Base-by-base conservation (phyloP, 2,329 filamentous ascomycete genomes). In the Calonectria fujianensis region DNA sequence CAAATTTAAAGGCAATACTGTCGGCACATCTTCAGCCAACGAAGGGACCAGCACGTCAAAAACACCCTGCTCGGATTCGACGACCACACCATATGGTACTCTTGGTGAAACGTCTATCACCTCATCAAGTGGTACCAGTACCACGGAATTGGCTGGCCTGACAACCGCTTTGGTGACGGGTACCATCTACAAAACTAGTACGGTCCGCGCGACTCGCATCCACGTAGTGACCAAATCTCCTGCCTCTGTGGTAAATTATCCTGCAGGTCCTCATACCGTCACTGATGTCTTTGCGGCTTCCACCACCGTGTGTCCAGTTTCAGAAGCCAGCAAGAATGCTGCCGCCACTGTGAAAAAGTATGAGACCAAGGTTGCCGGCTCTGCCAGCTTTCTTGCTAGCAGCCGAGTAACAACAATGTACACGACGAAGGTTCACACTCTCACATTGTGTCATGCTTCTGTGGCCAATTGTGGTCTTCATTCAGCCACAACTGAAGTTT, bases 211-310 rank as follows among this genome's bases (percentile, higher is more conserved):
- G 66, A 87, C 85, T 24, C 77, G 77, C 18, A 80, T 91, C 76
- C 86, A 89, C 76, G 92, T 90, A 77, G 86, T 91, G 83, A 91
- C 88, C 80, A 88, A 88, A 51, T 92, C 90, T 83, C 87, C 86
- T 63, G 85, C 90, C 20, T 80, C 81, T 20, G 82, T 87, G 4
- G 81, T 79, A 41, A 80, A 86, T 83, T 87, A 85, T 79, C 85
- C 86, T 14, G 82, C 75, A 1, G 80, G 80, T 41, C 78, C 82
- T 45, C 79, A 83, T 41, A 82, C 87, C 45, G 85, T 83, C 20
- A 88, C 87, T 4, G 83, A 86, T 76, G 82, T 82, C 2, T 83
- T 89, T 39, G 77, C 85, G 35, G 57, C 87, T 50, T 88, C 86
- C 77, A 89, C 87, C 14, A 89, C 88, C 14, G 82, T 88, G 70